Conservation (phyloP, 805 yeast genomes). For the Nakazawaea siamensis region DNA sequence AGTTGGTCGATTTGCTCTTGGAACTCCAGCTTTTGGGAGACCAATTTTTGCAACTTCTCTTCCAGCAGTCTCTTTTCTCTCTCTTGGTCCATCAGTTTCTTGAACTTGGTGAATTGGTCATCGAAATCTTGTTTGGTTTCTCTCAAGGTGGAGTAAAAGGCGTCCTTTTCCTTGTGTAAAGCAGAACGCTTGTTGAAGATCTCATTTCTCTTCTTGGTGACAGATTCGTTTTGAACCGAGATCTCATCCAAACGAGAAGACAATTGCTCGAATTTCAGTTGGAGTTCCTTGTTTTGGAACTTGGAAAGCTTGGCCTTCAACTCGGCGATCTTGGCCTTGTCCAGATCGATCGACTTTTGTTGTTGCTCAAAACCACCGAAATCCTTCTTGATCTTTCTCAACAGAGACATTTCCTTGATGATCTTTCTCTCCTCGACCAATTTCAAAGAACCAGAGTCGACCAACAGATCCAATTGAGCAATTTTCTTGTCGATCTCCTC, state of each 20-base stretch:
- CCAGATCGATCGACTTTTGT: slow-evolving; percentile 74
- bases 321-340: slow-evolving; percentile 65
- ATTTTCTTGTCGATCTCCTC: slow-evolving; percentile 66
- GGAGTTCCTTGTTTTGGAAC: slow-evolving; percentile 57
- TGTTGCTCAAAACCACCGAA: slow-evolving; percentile 64
- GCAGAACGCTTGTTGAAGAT: slow-evolving; percentile 60
- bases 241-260: slow-evolving; percentile 66
- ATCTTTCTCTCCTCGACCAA: slow-evolving; percentile 85
- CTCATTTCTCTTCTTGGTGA: slow-evolving; percentile 57
- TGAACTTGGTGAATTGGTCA: slow-evolving; percentile 65
- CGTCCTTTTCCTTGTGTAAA: slow-evolving; percentile 61
- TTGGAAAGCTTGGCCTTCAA: slow-evolving; percentile 57
- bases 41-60: slow-evolving; percentile 44
- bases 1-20: slow-evolving; percentile 58
- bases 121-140: slow-evolving; percentile 68
- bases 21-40: slow-evolving; percentile 41
- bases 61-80: slow-evolving; percentile 60
- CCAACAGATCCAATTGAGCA: slow-evolving; percentile 56
- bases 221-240: slow-evolving; percentile 47
- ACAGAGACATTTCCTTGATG: slow-evolving; percentile 76
- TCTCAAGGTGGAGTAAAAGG: slow-evolving; percentile 56
- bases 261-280: slow-evolving; percentile 57
- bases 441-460: slow-evolving; percentile 72
- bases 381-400: slow-evolving; percentile 76
- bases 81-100: slow-evolving; percentile 60